Evolutionary conservation across 2,329 filamentous ascomycete genomes (phyloP).

Genomic region (Trichoderma atrobrunneum): DNA sequence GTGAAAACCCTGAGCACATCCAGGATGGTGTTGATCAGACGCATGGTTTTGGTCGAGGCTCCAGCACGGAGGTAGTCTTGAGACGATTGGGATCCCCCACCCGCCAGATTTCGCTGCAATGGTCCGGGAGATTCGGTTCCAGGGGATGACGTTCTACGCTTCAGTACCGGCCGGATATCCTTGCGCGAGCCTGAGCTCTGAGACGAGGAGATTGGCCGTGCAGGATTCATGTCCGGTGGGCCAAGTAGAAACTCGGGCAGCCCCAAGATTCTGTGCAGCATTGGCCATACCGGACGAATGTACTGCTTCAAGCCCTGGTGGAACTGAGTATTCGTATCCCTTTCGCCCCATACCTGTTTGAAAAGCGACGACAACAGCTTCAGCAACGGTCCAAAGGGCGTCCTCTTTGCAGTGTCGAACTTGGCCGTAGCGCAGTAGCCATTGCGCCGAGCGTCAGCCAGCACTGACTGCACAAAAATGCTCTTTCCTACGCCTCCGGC

Average conservation of each 20-base stretch:
- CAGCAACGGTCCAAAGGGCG: conserved; percentile 61
- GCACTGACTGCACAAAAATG: conserved; percentile 60
- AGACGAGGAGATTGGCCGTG: conserved; percentile 38
- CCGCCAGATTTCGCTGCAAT: conserved; percentile 33
- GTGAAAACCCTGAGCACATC: conserved; percentile 82
- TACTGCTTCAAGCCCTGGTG: conserved; percentile 61
- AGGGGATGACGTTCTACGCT: conserved; percentile 50
- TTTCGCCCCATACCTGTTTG: conserved; percentile 65
- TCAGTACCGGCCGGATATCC: conserved; percentile 33
- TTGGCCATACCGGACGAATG: conserved; percentile 62
- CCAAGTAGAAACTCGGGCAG: conserved; percentile 69
- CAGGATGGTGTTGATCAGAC: conserved; percentile 82
- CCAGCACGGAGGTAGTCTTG: conserved; percentile 61
- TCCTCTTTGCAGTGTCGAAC: conserved; percentile 60
- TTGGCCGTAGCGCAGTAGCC: conserved; percentile 66
- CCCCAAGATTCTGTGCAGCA: conserved; percentile 59
- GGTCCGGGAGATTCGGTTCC: conserved; percentile 40
- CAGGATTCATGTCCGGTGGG: conserved; percentile 39
- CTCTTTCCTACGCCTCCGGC: conserved; percentile 64
- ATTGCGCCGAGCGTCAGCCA: conserved; percentile 57
- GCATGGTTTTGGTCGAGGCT: conserved; percentile 61
- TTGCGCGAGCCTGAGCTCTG: conserved; percentile 33
- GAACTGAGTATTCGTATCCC: conserved; percentile 62
- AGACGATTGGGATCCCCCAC: conserved; percentile 48
- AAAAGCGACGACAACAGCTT: conserved; percentile 65